Base-by-base conservation (phyloP, 192 early-diverging fungal species). In the Funneliformis mosseae region DNA sequence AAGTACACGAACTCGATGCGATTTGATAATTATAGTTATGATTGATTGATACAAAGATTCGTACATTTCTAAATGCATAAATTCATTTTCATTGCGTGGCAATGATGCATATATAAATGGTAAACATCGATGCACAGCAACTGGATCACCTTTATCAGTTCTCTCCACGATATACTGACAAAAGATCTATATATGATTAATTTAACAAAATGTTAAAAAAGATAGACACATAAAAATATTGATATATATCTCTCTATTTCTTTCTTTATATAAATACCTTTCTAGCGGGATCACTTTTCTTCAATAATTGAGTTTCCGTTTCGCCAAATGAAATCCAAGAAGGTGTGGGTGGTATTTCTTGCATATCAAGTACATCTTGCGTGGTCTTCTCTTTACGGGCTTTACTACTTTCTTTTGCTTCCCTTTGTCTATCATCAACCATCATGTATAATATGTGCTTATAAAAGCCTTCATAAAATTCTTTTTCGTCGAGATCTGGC, bases 371-470 rank as follows among this genome's bases (percentile, higher is more conserved):
- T 42, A n/a, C 33, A 62, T 74, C 74, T 23, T 28, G n/a, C 0
- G n/a, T n/a, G n/a, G 21, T 23, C 3, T 39, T 16, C 23, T 59
- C 16, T 27, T 21, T 27, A 39, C 14, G 10, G 21, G 25, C 33
- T 41, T 10, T 62, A n/a, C 63, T 60, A 28, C 5, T 18, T 8
- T 45, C 45, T 62, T 62, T 76, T 27, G 16, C 27, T 38, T 50
- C n/a, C 67, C 63, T 41, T 18, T 28, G 8, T 68, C 43, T 69
- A 68, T 78, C 77, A 50, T 78, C 77, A 39, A 68, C 23, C 77
- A 78, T 78, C 33, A 68, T 68, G 11, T n/a, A 55, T 48, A 78
- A 68, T 39, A 78, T 18, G 7, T 50, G 33, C 39, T 42, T 61
- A 39, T 78, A 78, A 50, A 50, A 78, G n/a, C 43, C 23, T 33